Percentiles rank a stretch among this genome's conserved stretches.
Evolutionary conservation across 2,329 filamentous ascomycete species (phyloP).

Genomic region (Aspergillus candidus): DNA sequence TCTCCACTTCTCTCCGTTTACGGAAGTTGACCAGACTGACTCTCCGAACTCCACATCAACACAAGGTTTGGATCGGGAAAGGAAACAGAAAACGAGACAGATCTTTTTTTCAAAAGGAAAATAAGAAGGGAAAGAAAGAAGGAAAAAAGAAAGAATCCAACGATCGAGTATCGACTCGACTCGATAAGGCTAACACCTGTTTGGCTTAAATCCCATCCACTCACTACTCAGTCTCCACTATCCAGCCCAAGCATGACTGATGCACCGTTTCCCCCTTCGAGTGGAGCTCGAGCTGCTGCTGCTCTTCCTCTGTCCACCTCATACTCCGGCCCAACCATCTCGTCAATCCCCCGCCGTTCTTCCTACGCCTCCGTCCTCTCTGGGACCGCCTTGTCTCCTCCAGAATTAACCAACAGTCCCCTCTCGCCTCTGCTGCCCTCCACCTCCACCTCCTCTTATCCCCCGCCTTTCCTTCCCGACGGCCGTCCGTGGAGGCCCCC

Average conservation of each 20-base stretch:
- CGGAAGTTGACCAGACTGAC: slow-evolving; percentile 3
- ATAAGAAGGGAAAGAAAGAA: too few species aligned
- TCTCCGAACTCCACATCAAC: background rate
- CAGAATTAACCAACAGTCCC: slow-evolving; percentile 36
- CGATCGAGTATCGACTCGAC: too few species aligned
- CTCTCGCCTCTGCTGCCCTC: slow-evolving; percentile 53
- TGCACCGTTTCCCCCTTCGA: slow-evolving; percentile 36
- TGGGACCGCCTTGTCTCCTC: slow-evolving; percentile 41
- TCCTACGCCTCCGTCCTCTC: slow-evolving; percentile 59
- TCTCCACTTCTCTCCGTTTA: slow-evolving; percentile 12
- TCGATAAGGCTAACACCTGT: background rate
- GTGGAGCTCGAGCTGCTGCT: slow-evolving; percentile 29
- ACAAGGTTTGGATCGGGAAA: background rate
- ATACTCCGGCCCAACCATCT: slow-evolving; percentile 30
- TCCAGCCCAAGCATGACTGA: slow-evolving; percentile 38
- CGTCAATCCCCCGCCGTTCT: slow-evolving; percentile 46
- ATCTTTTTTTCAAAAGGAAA: too few species aligned
- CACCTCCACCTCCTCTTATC: slow-evolving; percentile 30
- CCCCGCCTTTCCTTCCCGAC: slow-evolving; percentile 30
- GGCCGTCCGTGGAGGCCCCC: slow-evolving; percentile 27
- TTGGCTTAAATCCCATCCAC: slow-evolving; percentile 11
- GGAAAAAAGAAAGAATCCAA: too few species aligned
- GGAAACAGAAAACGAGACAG: background rate
- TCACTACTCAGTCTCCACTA: slow-evolving; percentile 10
- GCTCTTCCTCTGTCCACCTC: slow-evolving; percentile 25